phyloP scores from a whole-genome alignment of 179 eudicot species.

The Amaranthus tricolor region DNA sequence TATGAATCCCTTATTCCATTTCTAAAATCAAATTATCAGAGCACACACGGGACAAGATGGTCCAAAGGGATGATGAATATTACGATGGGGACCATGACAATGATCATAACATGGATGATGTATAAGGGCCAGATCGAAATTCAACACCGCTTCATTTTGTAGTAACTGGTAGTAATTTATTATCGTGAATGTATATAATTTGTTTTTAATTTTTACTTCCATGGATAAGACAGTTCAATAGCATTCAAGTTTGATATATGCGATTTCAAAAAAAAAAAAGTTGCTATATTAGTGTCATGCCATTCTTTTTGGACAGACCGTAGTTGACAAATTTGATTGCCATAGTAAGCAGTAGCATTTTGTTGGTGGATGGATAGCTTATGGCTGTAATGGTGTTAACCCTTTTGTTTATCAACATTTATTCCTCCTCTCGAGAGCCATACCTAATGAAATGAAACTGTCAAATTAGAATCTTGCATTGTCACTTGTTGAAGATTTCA shows the following conservation, averaged over 20 bases:
- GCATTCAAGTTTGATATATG: background rate
- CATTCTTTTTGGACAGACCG: too few relatives aligned
- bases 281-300: too few relatives aligned
- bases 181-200: constrained; percentile 16
- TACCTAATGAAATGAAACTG: too few relatives aligned
- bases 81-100: constrained; percentile 88
- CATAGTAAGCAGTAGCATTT: too few relatives aligned
- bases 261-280: too few relatives aligned
- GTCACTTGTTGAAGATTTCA: too few relatives aligned
- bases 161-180: background rate
- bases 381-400: too few relatives aligned
- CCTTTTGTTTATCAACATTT: too few relatives aligned
- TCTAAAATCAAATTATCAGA: constrained; percentile 37
- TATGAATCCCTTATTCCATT: background rate
- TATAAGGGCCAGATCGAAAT: constrained; percentile 18
- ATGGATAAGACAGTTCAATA: background rate
- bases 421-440: too few relatives aligned
- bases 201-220: background rate
- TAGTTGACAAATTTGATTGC: too few relatives aligned
- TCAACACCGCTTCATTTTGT: constrained; percentile 12
- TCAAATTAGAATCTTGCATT: too few relatives aligned
- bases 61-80: constrained; percentile 91
- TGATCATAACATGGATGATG: constrained; percentile 58
- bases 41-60: constrained; percentile 67
- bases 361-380: too few relatives aligned